Evolutionary conservation across 108 stramenopile genomes (phyloP), one percentile per base, ranked within the genome.

Genomic region (Stephanodiscus triporus): DNA sequence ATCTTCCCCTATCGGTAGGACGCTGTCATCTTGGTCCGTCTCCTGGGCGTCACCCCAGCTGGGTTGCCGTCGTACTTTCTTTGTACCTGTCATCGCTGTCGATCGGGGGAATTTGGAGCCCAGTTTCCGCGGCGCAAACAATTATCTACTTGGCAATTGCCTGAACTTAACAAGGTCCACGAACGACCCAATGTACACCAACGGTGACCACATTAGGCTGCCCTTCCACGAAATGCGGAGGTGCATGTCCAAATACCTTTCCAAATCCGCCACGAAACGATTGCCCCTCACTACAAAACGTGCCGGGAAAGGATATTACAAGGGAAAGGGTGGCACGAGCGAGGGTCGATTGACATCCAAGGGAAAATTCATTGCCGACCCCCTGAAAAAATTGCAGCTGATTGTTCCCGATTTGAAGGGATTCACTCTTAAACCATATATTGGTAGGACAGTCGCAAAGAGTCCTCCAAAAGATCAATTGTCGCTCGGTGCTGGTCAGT

Each of bases 241-340:
- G 30, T 80, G 66, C 82, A 89, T 91, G 84, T 89, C 90, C 53
- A 95, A 95, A 76, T 91, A 79, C 58, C 78, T 95, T 38, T 82
- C 84, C 68, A 92, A 91, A 70, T 81, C 90, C 19, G 94, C 94
- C 32, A 62, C 80, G 17, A 95, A 95, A 55, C 77, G 94, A 51
- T 54, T 88, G 63, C 91, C 91, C 6, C 83, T 95, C 42, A 88
- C 83, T 24, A 89, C 90, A 38, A 95, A 95, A 68, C 83, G 87
- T 23, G 94, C 86, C 10, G 72, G 82, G 32, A 95, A 95, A 75
- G 93, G 93, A 49, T 95, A 82, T 72, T 95, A 95, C 83, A 95
- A 95, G 75, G 94, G 94, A 29, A 95, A 92, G n/a, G 90, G 91
- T 59, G 78, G 73, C 42, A 95, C 90, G 5, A 91, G 86, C 51